Evolutionary conservation across 352 stramenopile species (phyloP).

Genomic region (Phytophthora foliorum): DNA sequence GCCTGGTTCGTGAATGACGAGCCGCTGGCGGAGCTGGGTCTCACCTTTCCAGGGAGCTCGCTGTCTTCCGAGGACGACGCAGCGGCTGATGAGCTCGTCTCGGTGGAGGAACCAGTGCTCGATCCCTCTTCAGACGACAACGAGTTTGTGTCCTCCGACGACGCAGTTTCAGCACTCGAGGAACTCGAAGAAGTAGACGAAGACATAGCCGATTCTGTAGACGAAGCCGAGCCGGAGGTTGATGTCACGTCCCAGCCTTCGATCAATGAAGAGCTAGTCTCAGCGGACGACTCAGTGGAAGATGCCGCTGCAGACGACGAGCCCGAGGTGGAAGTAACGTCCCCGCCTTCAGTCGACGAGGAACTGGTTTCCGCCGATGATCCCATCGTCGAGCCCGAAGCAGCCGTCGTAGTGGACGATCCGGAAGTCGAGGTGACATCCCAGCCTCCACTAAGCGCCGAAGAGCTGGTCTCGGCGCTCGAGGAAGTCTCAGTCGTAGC

Average conservation of each 20-base stretch:
- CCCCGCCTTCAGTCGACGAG: conserved; percentile 11
- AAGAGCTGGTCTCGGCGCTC: conserved; percentile 16
- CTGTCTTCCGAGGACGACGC: conserved; percentile 15
- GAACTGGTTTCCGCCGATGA: conserved; percentile 11
- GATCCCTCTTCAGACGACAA: conserved; percentile 9
- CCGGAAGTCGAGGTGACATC: conserved; percentile 13
- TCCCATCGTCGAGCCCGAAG: not conserved
- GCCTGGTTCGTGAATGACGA: conserved; percentile 45
- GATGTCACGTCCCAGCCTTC: not conserved
- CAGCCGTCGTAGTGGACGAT: conserved; percentile 5
- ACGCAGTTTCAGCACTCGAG: not conserved
- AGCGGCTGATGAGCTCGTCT: conserved; percentile 18
- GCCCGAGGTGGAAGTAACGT: conserved; percentile 4
- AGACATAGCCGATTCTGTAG: not conserved
- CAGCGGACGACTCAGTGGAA: conserved; percentile 10
- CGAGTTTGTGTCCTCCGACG: conserved; percentile 14
- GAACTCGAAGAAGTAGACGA: conserved; percentile 2
- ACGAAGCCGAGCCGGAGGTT: not conserved
- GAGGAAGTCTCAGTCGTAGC: not conserved
- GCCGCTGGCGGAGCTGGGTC: conserved; percentile 41
- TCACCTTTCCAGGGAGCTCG: conserved; percentile 36
- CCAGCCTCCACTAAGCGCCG: conserved; percentile 12
- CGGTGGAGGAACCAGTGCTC: conserved; percentile 12
- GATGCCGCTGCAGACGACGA: conserved; percentile 7
- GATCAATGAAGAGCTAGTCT: conserved; percentile 3